phyloP scores from a whole-genome alignment of 441 rosid genomes.

The Euphorbia celastroides region DNA sequence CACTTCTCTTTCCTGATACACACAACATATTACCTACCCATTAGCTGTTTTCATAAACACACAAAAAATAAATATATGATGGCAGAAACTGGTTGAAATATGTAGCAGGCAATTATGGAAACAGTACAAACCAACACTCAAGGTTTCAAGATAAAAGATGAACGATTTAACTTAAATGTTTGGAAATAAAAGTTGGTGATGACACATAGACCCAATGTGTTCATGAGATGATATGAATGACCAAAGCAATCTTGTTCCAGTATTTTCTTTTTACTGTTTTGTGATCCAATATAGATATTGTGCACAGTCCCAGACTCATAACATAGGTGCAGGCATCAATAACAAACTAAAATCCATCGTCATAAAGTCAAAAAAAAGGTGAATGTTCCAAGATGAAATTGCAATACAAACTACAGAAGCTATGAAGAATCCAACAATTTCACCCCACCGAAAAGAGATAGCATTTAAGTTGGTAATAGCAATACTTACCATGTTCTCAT shows the following conservation, averaged over 20 bases:
- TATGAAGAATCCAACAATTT: no score
- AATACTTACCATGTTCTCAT: slow-evolving; percentile 86
- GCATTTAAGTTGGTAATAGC: neutral
- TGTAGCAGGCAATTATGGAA: neutral
- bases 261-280: no score
- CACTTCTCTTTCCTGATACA: slow-evolving; percentile 86
- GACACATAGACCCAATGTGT: neutral
- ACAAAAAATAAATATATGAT: neutral
- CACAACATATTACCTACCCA: neutral
- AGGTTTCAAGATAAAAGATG: neutral
- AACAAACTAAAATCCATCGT: no score
- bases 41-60: neutral
- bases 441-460: no score
- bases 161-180: neutral
- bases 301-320: no score
- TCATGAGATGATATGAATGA: neutral
- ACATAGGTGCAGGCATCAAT: no score
- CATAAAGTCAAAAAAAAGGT: no score
- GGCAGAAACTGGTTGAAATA: neutral
- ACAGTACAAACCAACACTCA: neutral
- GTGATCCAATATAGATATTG: no score
- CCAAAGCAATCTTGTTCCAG: no score
- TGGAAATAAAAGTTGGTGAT: no score
- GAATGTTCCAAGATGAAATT: no score
- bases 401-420: no score